phyloP scores from a whole-genome alignment of 257 asterid genomes.

The Fraxinus cuspidata region DNA sequence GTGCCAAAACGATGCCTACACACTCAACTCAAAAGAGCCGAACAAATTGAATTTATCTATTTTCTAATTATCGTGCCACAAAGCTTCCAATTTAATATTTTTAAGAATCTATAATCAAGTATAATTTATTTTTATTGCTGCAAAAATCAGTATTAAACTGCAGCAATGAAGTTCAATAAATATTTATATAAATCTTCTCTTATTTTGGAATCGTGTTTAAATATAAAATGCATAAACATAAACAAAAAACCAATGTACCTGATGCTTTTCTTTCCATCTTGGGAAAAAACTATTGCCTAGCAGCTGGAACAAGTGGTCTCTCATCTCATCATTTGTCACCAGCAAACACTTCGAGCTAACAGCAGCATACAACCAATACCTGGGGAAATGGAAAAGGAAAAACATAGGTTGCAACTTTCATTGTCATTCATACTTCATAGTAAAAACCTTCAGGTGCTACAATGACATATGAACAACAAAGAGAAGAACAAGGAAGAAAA shows the following conservation, averaged over 20 bases:
- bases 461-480: neutral
- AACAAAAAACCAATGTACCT: conserved; percentile 45
- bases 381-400: conserved; percentile 24
- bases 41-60: neutral
- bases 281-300: conserved; percentile 67
- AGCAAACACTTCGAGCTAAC: conserved; percentile 82
- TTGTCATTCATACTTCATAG: conserved; percentile 1
- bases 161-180: too few species aligned
- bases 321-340: conserved; percentile 97
- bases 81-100: neutral
- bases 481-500: neutral
- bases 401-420: neutral
- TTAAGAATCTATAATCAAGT: neutral
- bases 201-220: neutral
- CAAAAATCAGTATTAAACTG: neutral
- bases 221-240: neutral
- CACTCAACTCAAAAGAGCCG: neutral
- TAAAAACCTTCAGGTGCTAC: conserved; percentile 9
- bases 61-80: neutral
- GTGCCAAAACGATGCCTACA: neutral
- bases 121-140: neutral
- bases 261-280: conserved; percentile 97
- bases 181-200: too few species aligned
- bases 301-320: conserved; percentile 90
- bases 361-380: conserved; percentile 99